Base-by-base conservation (phyloP, 2,329 filamentous ascomycete genomes). In the Aspergillus luchuensis region DNA sequence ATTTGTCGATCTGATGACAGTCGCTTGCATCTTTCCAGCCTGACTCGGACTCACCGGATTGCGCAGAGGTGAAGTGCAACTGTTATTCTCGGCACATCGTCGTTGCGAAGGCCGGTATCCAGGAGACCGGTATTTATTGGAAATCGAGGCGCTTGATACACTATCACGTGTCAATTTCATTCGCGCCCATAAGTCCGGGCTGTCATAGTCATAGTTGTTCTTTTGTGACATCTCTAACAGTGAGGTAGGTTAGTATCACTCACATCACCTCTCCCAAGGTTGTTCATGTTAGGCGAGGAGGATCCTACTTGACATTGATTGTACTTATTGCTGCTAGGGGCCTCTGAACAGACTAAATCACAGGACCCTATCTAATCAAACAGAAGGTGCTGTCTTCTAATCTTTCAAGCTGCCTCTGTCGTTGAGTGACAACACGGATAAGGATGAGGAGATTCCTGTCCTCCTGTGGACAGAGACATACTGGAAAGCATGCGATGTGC, bases 91-190 rank as follows among this genome's bases (percentile, higher is more conserved):
- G 36, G 15, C 13, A 28, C 25, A n/a, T 21, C 5, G n/a, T 30
- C 11, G 8, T 25, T 23, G 28, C 11, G 23, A 36, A 13, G 15
- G 6, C 33, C 23, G 21, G 36, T 28, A 25, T 21, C 23, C 36
- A 15, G 30, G 30, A 41, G 56, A 33, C 15, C 56, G 33, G 25
- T 59, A 55, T 19, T 49, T 51, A 5, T 39, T 13, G n/a, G 38
- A 19, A 49, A 55, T 54, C 2, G 36, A 23, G 6, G 23, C 28
- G 6, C 45, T 58, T 50, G 17, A 56, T 52, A 54, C 52, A 25
- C 52, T 58, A 58, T 6, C 56, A 39, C 41, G 50, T 47, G 19
- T 30, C 33, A 52, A 56, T 61, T 6, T 58, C 55, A n/a, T 61
- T 13, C 33, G 33, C 11, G 33, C 33, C 33, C 33, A 36, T 13